Evolutionary conservation across 2,329 filamentous ascomycete genomes (phyloP).

Genomic region (Alternaria arborescens): DNA sequence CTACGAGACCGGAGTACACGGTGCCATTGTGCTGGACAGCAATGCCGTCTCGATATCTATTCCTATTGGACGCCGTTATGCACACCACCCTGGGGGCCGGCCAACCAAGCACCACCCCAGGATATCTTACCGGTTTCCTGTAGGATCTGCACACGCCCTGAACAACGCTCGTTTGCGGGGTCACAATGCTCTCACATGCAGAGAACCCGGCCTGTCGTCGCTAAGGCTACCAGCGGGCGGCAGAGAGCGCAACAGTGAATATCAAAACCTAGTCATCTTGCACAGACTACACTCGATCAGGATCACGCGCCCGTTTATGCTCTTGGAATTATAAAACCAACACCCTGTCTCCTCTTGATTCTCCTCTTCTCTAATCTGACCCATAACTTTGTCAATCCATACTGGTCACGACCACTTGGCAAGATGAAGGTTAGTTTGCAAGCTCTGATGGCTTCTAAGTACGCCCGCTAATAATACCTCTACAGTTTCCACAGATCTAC

Average conservation of each 20-base stretch:
- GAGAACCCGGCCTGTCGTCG: conserved; percentile 4
- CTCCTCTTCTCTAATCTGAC: conserved; percentile 6
- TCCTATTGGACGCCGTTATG: conserved; percentile 19
- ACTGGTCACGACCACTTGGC: conserved; percentile 22
- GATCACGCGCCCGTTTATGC: conserved; percentile 30
- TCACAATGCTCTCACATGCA: conserved; percentile 20
- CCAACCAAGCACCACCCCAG: conserved; percentile 37
- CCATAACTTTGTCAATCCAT: conserved; percentile 17
- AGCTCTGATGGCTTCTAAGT: not conserved
- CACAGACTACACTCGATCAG: conserved; percentile 19
- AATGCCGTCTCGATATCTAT: conserved; percentile 3
- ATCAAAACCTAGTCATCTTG: conserved; percentile 10
- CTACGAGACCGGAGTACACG: conserved; percentile 9
- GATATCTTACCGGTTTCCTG: conserved; percentile 20
- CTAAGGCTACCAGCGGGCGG: conserved; percentile 11
- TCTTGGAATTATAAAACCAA: conserved; percentile 21
- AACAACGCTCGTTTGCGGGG: conserved; percentile 37
- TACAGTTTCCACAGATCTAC: conserved; percentile 53
- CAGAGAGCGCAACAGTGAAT: conserved; percentile 20
- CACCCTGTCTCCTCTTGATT: not conserved
- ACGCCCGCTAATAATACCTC: not conserved
- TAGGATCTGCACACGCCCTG: conserved; percentile 17
- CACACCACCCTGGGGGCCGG: conserved; percentile 21
- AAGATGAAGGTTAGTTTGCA: conserved; percentile 41
- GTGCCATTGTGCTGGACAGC: conserved; percentile 18